A percentile compares a stretch with the other conserved stretches of the same genome.
Conservation (phyloP, 1,284 basidiomycete species). For the Cryptococcus sp. region DNA sequence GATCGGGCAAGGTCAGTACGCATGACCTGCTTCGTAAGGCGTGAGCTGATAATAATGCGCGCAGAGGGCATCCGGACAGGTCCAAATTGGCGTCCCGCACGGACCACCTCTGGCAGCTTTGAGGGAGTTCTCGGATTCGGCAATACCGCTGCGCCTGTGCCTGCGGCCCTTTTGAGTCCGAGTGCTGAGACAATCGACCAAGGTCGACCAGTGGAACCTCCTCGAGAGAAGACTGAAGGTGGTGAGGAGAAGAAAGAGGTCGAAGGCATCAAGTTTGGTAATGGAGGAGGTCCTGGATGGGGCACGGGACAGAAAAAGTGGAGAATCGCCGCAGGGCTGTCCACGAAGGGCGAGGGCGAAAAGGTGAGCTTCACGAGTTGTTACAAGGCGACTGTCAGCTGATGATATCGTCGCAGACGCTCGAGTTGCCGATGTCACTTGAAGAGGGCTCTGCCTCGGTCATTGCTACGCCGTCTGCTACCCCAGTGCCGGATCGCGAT, state of each 20-base stretch:
- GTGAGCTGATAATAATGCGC: slow-evolving; percentile 6
- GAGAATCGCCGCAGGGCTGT: slow-evolving; percentile 40
- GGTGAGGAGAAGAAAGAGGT: slow-evolving; percentile 26
- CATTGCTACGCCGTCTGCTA: slow-evolving; percentile 42
- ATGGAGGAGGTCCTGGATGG: slow-evolving; percentile 46
- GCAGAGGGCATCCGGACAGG: slow-evolving; percentile 24
- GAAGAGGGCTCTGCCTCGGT: slow-evolving; percentile 31
- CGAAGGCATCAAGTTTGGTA: slow-evolving; percentile 24
- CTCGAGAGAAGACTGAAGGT: slow-evolving; percentile 9
- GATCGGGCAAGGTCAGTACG: slow-evolving; percentile 21
- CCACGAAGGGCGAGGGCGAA: slow-evolving; percentile 17
- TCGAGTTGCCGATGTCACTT: slow-evolving; percentile 24
- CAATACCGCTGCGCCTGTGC: slow-evolving; percentile 18
- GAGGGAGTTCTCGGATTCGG: slow-evolving; percentile 53
- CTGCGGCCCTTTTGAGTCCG: slow-evolving; percentile 12
- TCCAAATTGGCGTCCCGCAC: slow-evolving; percentile 45
- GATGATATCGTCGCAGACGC: slow-evolving; percentile 6
- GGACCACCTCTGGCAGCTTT: slow-evolving; percentile 46
- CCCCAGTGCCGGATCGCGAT: slow-evolving; percentile 44
- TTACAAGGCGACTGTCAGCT: neutral
- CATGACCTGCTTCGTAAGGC: neutral
- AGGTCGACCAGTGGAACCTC: neutral
- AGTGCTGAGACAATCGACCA: slow-evolving; percentile 7
- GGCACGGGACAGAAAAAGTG: slow-evolving; percentile 49
- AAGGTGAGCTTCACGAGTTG: slow-evolving; percentile 21